Evolutionary conservation across 805 yeast genomes (phyloP).

Genomic region (Saturnispora mendoncae): DNA sequence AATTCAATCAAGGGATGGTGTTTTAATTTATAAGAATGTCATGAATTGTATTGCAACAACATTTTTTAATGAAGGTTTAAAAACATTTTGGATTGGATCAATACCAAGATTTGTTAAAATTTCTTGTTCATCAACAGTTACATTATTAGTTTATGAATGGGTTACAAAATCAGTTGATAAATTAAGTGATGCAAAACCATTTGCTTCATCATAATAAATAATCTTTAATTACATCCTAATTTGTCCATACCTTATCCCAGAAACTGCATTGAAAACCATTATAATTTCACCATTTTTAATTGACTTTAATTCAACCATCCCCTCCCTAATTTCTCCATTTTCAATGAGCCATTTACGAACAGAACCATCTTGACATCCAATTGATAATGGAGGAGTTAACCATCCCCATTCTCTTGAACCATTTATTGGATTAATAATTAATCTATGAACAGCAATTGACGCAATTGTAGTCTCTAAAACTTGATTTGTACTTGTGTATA

Average conservation of each 20-base stretch:
- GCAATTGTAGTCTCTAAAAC: conserved; percentile 79
- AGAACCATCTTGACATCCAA: conserved; percentile 84
- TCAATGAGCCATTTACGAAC: conserved; percentile 55
- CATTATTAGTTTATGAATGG: conserved; percentile 53
- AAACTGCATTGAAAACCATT: conserved; percentile 70
- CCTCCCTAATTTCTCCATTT: conserved; percentile 16
- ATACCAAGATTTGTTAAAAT: conserved; percentile 63
- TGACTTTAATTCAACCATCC: conserved; percentile 32
- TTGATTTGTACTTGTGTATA: conserved; percentile 51
- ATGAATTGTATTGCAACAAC: conserved; percentile 45
- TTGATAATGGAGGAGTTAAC: conserved; percentile 70
- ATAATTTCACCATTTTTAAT: conserved; percentile 59
- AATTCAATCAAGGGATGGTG: conserved; percentile 71
- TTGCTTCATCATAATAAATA: conserved; percentile 18
- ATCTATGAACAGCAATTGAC: conserved; percentile 57
- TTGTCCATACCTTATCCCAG: conserved; percentile 64
- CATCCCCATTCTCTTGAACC: conserved; percentile 38
- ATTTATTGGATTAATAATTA: conserved; percentile 21
- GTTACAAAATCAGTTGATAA: conserved; percentile 38
- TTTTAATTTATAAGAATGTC: conserved; percentile 48
- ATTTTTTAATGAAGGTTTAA: conserved; percentile 37
- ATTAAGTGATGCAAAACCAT: conserved; percentile 24
- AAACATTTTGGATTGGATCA: conserved; percentile 50
- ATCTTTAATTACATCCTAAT: conserved; percentile 24
- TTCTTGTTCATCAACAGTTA: conserved; percentile 60